Evolutionary conservation across 306 rosid genomes (phyloP).

Genomic region (Cicer cuneatum): DNA sequence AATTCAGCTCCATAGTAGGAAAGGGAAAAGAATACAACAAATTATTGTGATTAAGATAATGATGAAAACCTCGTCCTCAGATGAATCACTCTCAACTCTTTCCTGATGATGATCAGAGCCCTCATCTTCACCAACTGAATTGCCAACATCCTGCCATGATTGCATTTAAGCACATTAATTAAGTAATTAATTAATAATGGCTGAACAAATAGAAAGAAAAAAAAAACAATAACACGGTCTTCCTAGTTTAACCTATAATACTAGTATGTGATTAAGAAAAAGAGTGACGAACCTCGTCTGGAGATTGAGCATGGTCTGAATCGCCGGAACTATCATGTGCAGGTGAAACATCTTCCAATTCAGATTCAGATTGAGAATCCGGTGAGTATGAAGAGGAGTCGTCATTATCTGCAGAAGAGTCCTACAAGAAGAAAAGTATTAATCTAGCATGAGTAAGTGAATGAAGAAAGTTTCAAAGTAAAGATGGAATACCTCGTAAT

Average conservation of each 20-base stretch:
- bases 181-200: not conserved
- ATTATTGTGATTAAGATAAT: not conserved
- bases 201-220: not conserved
- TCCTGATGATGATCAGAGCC: conserved; percentile 54
- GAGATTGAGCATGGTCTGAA: conserved; percentile 48
- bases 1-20: not conserved
- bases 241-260: not conserved
- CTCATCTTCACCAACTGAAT: conserved; percentile 49
- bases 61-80: conserved; percentile 86
- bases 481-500: conserved; percentile 45
- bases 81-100: conserved; percentile 81
- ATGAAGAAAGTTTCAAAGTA: not conserved
- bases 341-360: conserved; percentile 36
- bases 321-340: conserved; percentile 38
- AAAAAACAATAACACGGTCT: not conserved
- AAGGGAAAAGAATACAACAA: not conserved
- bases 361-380: conserved; percentile 40
- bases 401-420: conserved; percentile 39
- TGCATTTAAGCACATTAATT: conserved; percentile 24
- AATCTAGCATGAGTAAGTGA: not conserved
- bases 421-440: conserved; percentile 23
- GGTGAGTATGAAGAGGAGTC: conserved; percentile 28
- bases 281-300: conserved; percentile 53
- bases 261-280: not conserved
- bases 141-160: conserved; percentile 55